Percentiles rank a stretch among this genome's conserved stretches.
Evolutionary conservation across 2,329 filamentous ascomycete species (phyloP).

Genomic region (Sporothrix brunneoviolacea): DNA sequence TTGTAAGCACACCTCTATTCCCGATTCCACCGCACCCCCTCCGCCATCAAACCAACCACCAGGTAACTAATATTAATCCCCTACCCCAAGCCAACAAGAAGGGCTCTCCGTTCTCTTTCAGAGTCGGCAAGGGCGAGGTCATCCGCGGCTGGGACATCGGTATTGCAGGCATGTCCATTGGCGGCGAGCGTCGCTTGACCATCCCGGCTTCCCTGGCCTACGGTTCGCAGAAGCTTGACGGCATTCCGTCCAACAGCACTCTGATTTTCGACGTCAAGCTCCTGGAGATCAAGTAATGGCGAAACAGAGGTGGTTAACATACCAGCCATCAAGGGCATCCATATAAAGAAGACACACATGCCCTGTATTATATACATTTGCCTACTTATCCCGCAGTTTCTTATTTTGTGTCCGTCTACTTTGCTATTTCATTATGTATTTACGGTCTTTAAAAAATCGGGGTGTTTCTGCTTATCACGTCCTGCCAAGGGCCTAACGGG

Average conservation of each 20-base stretch:
- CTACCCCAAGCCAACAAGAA: slow-evolving; percentile 82
- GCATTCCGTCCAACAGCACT: slow-evolving; percentile 86
- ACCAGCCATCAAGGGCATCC: background rate
- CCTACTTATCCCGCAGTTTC: background rate
- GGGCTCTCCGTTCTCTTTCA: slow-evolving; percentile 95
- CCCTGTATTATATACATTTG: slow-evolving; percentile 3
- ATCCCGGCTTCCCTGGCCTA: slow-evolving; percentile 86
- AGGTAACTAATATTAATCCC: slow-evolving; percentile 24
- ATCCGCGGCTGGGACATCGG: slow-evolving; percentile 99
- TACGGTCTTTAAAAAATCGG: slow-evolving; percentile 11
- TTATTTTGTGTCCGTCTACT: background rate
- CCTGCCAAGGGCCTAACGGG: background rate
- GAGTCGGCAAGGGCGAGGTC: slow-evolving; percentile 87
- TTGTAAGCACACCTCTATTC: too few relatives aligned
- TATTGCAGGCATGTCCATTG: slow-evolving; percentile 83
- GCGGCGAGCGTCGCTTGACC: slow-evolving; percentile 86
- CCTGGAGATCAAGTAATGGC: slow-evolving; percentile 67
- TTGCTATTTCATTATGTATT: background rate
- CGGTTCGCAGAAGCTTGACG: slow-evolving; percentile 73
- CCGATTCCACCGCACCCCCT: too few relatives aligned
- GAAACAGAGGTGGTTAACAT: background rate
- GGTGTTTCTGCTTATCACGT: background rate
- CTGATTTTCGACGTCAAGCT: slow-evolving; percentile 89
- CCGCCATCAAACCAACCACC: too few relatives aligned
- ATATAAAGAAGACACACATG: background rate